phyloP scores from a whole-genome alignment of 345 rosid genomes.

The Triadica sebifera region DNA sequence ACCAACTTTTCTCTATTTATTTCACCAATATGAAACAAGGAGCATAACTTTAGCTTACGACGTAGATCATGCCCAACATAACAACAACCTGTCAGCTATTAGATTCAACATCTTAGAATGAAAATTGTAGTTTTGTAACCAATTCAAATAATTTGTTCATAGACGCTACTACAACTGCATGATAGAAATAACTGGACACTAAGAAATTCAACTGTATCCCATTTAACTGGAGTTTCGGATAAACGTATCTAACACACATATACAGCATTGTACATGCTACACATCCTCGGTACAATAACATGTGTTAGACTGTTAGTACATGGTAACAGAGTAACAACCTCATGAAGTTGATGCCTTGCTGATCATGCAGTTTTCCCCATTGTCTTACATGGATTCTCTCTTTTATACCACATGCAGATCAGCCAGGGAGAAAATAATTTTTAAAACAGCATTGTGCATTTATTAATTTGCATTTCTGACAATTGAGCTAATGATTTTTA shows the following conservation, averaged over 20 bases:
- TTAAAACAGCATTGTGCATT: not conserved
- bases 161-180: not conserved
- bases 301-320: not conserved
- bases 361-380: conserved; percentile 2
- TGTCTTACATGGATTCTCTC: not conserved
- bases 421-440: not conserved
- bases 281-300: not conserved
- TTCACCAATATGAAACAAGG: not conserved
- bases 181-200: not conserved
- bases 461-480: not conserved
- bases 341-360: not conserved
- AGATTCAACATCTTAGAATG: not conserved
- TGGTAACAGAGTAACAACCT: not conserved
- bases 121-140: not conserved
- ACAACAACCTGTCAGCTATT: not conserved
- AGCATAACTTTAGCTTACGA: not conserved
- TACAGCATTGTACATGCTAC: not conserved
- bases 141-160: not conserved
- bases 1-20: no score
- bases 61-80: not conserved
- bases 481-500: not conserved
- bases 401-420: not conserved
- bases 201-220: not conserved
- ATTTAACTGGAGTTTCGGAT: not conserved
- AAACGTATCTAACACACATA: not conserved